Percentiles rank a stretch among this genome's conserved stretches.
Conservation (phyloP, 768 basidiomycete genomes). For the Mycena pura region DNA sequence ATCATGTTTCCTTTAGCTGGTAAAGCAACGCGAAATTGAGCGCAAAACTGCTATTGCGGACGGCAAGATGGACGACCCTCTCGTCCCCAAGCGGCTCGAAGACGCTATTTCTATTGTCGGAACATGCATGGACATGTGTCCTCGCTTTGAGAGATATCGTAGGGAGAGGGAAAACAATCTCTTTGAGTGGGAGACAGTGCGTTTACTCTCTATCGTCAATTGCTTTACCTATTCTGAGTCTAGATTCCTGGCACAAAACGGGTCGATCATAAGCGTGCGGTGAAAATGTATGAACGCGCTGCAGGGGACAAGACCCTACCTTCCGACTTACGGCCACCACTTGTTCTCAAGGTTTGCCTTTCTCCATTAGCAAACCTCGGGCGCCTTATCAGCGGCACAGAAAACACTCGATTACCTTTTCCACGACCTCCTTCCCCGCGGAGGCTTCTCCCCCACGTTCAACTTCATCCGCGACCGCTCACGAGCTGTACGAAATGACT, state of each 20-base stretch:
- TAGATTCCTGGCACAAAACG: constrained; percentile 85
- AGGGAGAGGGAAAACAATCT: constrained; percentile 90
- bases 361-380: not conserved
- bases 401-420: constrained; percentile 93
- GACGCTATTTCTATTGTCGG: constrained; percentile 94
- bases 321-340: constrained; percentile 89
- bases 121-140: constrained; percentile 94
- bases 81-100: constrained; percentile 78
- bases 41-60: constrained; percentile 76
- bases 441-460: constrained; percentile 73
- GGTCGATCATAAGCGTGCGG: constrained; percentile 86
- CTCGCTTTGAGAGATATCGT: constrained; percentile 90
- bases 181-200: constrained; percentile 83
- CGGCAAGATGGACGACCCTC: constrained; percentile 89
- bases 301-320: constrained; percentile 92
- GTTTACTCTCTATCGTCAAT: constrained; percentile 47
- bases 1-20: constrained; percentile 52
- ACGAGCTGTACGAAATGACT: constrained; percentile 89
- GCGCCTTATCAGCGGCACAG: constrained; percentile 44
- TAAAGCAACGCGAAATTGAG: constrained; percentile 76
- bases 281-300: constrained; percentile 94
- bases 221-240: constrained; percentile 44
- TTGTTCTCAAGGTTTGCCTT: constrained; percentile 72
- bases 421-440: constrained; percentile 73
- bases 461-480: constrained; percentile 93